Conservation (phyloP, 2,329 filamentous ascomycete species). For the Cladosporium sp. region DNA sequence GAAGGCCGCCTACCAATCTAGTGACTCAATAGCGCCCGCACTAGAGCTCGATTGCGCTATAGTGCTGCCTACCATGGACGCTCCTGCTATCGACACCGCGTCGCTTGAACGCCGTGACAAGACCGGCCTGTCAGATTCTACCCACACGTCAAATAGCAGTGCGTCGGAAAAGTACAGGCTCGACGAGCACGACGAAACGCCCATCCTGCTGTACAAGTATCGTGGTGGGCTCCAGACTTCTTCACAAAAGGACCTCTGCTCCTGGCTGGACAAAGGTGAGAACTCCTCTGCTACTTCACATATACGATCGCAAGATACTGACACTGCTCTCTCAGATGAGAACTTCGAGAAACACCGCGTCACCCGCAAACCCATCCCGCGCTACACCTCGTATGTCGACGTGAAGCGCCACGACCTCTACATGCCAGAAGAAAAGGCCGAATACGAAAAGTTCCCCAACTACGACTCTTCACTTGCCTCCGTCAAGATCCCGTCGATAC, state of each 20-base stretch:
- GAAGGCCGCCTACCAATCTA: conserved; percentile 5
- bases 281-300: conserved; percentile 1
- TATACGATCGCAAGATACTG: background rate
- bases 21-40: conserved; percentile 11
- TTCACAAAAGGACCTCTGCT: conserved; percentile 43
- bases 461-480: conserved; percentile 46
- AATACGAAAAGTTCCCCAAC: conserved; percentile 35
- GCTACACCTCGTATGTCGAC: conserved; percentile 43
- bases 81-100: conserved; percentile 13
- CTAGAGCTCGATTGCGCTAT: background rate
- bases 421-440: conserved; percentile 34
- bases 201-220: conserved; percentile 45
- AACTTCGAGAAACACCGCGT: conserved; percentile 36
- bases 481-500: conserved; percentile 41
- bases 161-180: conserved; percentile 39
- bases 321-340: conserved; percentile 31
- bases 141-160: conserved; percentile 36
- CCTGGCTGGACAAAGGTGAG: conserved; percentile 33
- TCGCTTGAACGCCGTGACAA: conserved; percentile 17
- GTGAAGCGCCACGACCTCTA: conserved; percentile 45
- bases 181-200: conserved; percentile 39
- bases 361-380: conserved; percentile 44
- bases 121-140: conserved; percentile 44
- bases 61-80: conserved; percentile 19
- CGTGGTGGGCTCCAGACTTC: conserved; percentile 40